Conservation (phyloP, 805 yeast species). For the Saccharomyces jurei region DNA sequence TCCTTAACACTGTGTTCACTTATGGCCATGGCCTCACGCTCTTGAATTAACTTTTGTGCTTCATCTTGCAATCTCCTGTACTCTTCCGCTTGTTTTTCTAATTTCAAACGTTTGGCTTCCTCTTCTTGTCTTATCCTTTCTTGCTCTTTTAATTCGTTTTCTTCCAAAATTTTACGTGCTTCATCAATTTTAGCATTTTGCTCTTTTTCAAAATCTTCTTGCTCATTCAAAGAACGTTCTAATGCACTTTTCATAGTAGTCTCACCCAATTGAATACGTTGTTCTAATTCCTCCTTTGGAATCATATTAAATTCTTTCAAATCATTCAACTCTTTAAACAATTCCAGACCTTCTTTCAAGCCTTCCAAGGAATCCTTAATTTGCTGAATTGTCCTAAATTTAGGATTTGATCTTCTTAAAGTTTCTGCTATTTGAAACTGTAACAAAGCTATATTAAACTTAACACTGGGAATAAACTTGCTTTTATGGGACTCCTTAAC, state of each 20-base stretch:
- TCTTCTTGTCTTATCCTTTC: slow-evolving; percentile 42
- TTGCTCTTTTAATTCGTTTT: slow-evolving; percentile 42
- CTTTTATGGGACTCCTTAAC: slow-evolving; percentile 6
- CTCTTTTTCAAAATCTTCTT: slow-evolving; percentile 53
- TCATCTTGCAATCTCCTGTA: slow-evolving; percentile 46
- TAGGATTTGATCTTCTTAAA: slow-evolving; percentile 51
- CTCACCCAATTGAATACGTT: slow-evolving; percentile 80
- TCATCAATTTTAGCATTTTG: slow-evolving; percentile 56
- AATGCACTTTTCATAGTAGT: slow-evolving; percentile 67
- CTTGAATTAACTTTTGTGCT: slow-evolving; percentile 49
- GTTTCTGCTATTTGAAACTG: slow-evolving; percentile 83
- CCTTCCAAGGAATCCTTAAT: slow-evolving; percentile 49
- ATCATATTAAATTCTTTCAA: slow-evolving; percentile 54
- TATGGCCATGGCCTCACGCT: slow-evolving; percentile 40
- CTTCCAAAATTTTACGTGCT: slow-evolving; percentile 60
- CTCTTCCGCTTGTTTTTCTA: slow-evolving; percentile 45
- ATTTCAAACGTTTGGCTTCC: slow-evolving; percentile 38
- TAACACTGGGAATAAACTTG: slow-evolving; percentile 40
- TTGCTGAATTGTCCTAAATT: slow-evolving; percentile 54
- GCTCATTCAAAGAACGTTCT: slow-evolving; percentile 62
- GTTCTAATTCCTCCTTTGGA: slow-evolving; percentile 68
- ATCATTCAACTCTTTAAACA: slow-evolving; percentile 51
- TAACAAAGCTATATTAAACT: slow-evolving; percentile 75
- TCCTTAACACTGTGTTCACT: slow-evolving; percentile 34
- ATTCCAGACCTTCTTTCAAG: slow-evolving; percentile 52